Evolutionary conservation across 176 grass and related monocot species (phyloP).

Genomic region (Zoysia pacifica): DNA sequence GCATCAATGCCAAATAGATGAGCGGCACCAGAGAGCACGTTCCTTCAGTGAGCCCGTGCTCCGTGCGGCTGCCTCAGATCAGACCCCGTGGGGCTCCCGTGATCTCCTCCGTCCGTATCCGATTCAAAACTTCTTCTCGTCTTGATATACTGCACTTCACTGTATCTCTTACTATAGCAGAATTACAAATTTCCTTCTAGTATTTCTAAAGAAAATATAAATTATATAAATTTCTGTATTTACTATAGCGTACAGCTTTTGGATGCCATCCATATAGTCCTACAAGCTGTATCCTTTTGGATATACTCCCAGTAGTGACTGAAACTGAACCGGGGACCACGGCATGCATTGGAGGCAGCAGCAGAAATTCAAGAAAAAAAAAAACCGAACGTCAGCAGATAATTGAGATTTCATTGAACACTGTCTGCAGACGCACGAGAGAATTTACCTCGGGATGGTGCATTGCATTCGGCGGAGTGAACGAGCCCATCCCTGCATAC

Average conservation of each 20-base stretch:
- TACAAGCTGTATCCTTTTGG: too few relatives aligned
- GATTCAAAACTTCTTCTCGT: not conserved
- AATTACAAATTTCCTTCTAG: too few relatives aligned
- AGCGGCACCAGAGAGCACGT: not conserved
- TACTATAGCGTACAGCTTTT: too few relatives aligned
- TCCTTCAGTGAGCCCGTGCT: too few relatives aligned
- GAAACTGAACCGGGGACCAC: not conserved
- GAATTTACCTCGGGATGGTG: constrained; percentile 14
- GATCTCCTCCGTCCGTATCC: constrained; percentile 11
- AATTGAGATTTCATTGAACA: not conserved
- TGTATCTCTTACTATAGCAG: not conserved
- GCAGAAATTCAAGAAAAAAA: not conserved
- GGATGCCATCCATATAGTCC: too few relatives aligned
- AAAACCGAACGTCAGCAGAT: not conserved
- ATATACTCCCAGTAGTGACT: too few relatives aligned
- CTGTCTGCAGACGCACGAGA: not conserved
- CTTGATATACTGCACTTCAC: too few relatives aligned
- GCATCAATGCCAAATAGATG: constrained; percentile 35
- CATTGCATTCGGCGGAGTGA: not conserved
- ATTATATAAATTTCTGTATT: too few relatives aligned
- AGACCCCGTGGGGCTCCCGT: not conserved
- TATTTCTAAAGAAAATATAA: too few relatives aligned
- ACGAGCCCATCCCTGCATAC: not conserved
- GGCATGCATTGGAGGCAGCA: not conserved
- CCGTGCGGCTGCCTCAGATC: too few relatives aligned